These are phyloP conservation scores for Apiospora sp. DNA, from an alignment of 2,329 filamentous ascomycete species.

Conservation along the genomic window DNA sequence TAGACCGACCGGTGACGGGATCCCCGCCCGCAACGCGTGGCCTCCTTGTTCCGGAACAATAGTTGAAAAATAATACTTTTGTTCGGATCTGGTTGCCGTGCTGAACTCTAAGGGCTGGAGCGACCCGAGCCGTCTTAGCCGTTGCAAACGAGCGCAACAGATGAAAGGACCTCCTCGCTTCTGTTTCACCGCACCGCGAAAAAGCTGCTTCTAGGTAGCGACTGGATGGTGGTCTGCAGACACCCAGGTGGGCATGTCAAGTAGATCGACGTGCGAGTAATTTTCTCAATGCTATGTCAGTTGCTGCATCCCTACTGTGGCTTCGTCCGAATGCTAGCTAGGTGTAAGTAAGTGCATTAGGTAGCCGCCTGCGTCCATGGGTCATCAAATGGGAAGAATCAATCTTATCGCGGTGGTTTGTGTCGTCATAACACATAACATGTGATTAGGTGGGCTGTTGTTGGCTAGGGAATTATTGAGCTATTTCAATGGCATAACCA, in stretches of 20 bases:
- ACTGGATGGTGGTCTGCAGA: neutral
- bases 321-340: constrained; percentile 2
- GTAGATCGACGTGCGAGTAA: neutral
- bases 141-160: neutral
- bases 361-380: neutral
- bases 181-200: constrained; percentile 1
- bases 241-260: neutral
- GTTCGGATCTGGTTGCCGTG: constrained; percentile 16
- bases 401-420: neutral
- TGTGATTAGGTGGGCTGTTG: constrained; percentile 13
- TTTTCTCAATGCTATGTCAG: neutral
- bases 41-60: constrained; percentile 2
- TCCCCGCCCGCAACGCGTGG: constrained; percentile 16
- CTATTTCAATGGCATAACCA: neutral
- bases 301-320: neutral
- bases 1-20: neutral
- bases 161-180: neutral
- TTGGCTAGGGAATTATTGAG: neutral
- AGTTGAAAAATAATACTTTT: neutral
- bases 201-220: neutral
- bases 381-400: neutral
- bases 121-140: constrained; percentile 21
- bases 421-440: constrained; percentile 22
- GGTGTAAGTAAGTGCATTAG: neutral
- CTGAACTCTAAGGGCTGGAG: constrained; percentile 8